Conservation (phyloP, 2,329 filamentous ascomycete species). For the Dothideomycetes sp. region DNA sequence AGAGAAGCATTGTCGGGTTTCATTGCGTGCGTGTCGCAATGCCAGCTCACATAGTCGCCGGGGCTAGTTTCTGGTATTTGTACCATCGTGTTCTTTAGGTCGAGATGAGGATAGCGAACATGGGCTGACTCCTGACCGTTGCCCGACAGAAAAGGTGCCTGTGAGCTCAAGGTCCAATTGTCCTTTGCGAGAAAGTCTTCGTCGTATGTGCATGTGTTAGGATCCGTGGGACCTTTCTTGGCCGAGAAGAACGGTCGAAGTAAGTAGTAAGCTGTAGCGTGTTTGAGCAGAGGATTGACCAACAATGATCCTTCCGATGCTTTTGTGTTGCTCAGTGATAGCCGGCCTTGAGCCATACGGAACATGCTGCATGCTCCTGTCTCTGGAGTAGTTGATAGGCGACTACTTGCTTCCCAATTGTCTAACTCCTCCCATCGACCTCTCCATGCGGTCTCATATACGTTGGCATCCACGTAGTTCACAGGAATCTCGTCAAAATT, state of each 20-base stretch:
- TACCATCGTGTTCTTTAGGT: constrained; percentile 60
- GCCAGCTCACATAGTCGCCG: constrained; percentile 70
- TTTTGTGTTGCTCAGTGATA: constrained; percentile 62
- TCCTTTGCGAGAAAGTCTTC: constrained; percentile 37
- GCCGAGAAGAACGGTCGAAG: constrained; percentile 76
- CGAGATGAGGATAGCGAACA: constrained; percentile 59
- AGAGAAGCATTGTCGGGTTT: too few relatives aligned
- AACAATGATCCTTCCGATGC: constrained; percentile 70
- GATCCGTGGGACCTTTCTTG: constrained; percentile 29
- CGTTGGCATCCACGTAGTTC: constrained; percentile 52
- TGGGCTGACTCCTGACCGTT: constrained; percentile 59
- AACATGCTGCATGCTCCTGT: constrained; percentile 76
- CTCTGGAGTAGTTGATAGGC: constrained; percentile 60
- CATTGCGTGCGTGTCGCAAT: too few relatives aligned
- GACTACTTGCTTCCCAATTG: constrained; percentile 65
- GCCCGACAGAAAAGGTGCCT: constrained; percentile 53
- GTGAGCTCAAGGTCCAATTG: constrained; percentile 53
- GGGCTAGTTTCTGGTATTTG: constrained; percentile 59
- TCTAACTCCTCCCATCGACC: constrained; percentile 76
- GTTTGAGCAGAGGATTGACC: constrained; percentile 67
- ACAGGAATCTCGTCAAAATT: constrained; percentile 46
- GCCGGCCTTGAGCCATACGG: constrained; percentile 83
- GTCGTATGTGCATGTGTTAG: constrained; percentile 24
- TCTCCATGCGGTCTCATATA: constrained; percentile 63
- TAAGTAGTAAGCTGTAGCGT: constrained; percentile 70